phyloP scores from a whole-genome alignment of 495 filamentous ascomycete genomes.

The Patellaria atrata region DNA sequence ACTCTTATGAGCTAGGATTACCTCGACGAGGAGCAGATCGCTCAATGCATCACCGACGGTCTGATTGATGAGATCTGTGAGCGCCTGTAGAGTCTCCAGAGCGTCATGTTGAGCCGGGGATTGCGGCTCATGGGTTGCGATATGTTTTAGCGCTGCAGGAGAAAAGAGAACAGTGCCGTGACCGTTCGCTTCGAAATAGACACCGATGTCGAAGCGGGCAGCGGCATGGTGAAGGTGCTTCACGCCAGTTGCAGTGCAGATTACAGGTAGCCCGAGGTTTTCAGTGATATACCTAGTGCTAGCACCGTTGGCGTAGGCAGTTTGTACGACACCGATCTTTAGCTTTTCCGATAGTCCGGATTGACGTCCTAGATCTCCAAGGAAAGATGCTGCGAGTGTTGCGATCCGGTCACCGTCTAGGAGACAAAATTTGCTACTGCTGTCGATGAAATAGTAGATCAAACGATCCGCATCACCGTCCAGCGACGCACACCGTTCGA shows the following conservation, averaged over 20 bases:
- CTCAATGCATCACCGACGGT: constrained; percentile 92
- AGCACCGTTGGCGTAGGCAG: constrained; percentile 95
- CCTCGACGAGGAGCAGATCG: constrained; percentile 90
- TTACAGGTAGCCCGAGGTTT: constrained; percentile 73
- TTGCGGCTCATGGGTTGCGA: constrained; percentile 64
- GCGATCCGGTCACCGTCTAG: constrained; percentile 96
- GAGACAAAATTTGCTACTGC: constrained; percentile 68
- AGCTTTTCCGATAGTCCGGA: constrained; percentile 67
- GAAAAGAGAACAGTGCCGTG: constrained; percentile 96
- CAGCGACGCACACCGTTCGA: constrained; percentile 79
- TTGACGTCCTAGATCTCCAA: constrained; percentile 68
- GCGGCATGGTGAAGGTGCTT: constrained; percentile 96
- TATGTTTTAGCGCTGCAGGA: constrained; percentile 58
- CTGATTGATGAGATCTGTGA: constrained; percentile 89
- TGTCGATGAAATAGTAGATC: constrained; percentile 86
- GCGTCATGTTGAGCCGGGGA: constrained; percentile 81
- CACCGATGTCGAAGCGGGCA: constrained; percentile 77
- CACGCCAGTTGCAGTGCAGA: constrained; percentile 90
- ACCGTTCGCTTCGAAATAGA: constrained; percentile 98
- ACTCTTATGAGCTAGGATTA: constrained; percentile 85
- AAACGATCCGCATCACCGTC: constrained; percentile 93
- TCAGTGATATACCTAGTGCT: constrained; percentile 82
- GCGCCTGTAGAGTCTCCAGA: constrained; percentile 63
- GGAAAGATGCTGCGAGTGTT: constrained; percentile 84
- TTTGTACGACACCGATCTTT: constrained; percentile 87